Percentiles rank a stretch among this genome's conserved stretches.
Evolutionary conservation across 257 asterid species (phyloP).

Genomic region (Verbena officinalis): DNA sequence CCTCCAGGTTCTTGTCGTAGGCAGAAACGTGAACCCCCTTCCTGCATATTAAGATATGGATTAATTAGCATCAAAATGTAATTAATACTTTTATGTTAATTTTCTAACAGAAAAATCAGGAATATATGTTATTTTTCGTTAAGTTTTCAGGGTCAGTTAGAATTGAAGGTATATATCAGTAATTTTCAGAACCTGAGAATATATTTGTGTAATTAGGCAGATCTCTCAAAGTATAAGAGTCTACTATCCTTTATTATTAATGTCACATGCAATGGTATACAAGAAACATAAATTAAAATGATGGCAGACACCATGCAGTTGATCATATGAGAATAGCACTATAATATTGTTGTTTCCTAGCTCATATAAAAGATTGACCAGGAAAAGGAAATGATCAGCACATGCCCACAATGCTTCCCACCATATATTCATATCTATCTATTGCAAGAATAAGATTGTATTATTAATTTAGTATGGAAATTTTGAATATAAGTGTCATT

Average conservation of each 20-base stretch:
- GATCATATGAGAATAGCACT: background rate
- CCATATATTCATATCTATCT: background rate
- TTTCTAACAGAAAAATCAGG: no score
- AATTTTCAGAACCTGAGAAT: no score
- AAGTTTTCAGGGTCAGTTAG: no score
- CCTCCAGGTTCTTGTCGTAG: conserved; percentile 87
- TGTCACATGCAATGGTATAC: background rate
- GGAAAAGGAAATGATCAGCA: background rate
- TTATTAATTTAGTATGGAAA: background rate
- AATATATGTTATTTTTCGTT: no score
- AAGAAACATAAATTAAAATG: background rate
- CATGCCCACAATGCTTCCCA: background rate
- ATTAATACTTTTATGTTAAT: background rate
- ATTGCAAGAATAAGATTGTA: conserved; percentile 1
- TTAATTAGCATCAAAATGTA: background rate
- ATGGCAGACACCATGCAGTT: background rate
- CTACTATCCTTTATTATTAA: no score
- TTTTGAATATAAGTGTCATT: background rate
- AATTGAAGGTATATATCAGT: no score
- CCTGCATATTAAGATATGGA: conserved; percentile 35
- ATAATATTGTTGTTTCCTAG: background rate
- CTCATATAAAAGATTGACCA: background rate
- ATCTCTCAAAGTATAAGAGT: no score
- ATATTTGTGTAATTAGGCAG: no score
- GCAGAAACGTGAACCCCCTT: conserved; percentile 70